These are phyloP conservation scores for Helicocarpus griseus DNA, from an alignment of 2,329 filamentous ascomycete genomes.

Conservation along the genomic window DNA sequence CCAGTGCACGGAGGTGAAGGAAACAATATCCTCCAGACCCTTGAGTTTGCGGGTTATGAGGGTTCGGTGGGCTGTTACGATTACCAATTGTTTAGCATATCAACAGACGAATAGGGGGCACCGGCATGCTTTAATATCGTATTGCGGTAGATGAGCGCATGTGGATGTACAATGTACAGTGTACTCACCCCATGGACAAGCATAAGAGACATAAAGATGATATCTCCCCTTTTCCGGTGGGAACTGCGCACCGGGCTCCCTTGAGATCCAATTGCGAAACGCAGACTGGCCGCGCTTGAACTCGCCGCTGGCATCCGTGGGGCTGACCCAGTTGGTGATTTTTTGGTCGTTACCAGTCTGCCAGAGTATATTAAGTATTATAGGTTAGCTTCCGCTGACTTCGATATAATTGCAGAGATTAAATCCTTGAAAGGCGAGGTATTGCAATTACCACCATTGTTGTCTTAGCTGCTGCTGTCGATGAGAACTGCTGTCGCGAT, in stretches of 20 bases:
- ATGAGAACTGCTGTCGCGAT: neutral
- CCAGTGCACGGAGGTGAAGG: constrained; percentile 82
- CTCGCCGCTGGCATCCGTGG: constrained; percentile 69
- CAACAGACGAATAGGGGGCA: no score
- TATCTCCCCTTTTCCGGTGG: constrained; percentile 82
- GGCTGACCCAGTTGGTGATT: constrained; percentile 78
- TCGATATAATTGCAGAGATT: no score
- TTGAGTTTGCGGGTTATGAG: constrained; percentile 85
- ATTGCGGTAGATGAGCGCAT: no score
- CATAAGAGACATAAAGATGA: constrained; percentile 90
- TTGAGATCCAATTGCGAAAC: constrained; percentile 74
- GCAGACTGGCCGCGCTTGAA: constrained; percentile 81
- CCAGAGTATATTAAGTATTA: constrained; percentile 5
- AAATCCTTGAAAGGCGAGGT: neutral
- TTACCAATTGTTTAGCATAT: neutral
- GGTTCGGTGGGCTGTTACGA: constrained; percentile 65
- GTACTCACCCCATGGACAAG: constrained; percentile 69
- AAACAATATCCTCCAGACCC: constrained; percentile 76
- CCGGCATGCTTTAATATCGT: no score
- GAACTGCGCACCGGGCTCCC: constrained; percentile 61
- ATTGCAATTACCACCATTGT: constrained; percentile 5
- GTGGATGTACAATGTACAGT: neutral
- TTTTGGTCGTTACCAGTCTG: constrained; percentile 27
- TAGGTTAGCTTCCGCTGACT: no score
- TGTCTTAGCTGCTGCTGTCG: neutral